These are phyloP conservation scores for Boletus pseudopeckii DNA, from an alignment of 768 basidiomycete species.

Conservation along the genomic window DNA sequence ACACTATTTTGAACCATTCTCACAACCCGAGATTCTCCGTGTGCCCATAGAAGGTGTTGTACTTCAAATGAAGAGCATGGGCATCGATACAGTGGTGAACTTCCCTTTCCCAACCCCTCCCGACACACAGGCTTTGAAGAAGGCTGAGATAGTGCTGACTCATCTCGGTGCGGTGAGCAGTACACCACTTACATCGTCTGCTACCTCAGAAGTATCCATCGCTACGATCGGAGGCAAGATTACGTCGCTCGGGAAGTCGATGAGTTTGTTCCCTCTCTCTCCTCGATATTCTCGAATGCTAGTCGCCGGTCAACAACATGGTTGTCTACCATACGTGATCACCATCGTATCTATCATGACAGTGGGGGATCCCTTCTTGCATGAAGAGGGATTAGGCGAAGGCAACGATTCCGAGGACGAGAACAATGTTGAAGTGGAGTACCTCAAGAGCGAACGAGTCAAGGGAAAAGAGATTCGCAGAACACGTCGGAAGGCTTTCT, in stretches of 20 bases:
- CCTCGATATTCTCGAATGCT: constrained; percentile 97
- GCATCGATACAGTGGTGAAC: constrained; percentile 93
- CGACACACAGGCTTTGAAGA: constrained; percentile 66
- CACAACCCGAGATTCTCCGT: constrained; percentile 87
- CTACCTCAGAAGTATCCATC: constrained; percentile 8
- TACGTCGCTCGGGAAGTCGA: constrained; percentile 85
- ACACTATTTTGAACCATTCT: constrained; percentile 84
- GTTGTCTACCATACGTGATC: constrained; percentile 88
- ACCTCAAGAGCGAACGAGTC: constrained; percentile 45
- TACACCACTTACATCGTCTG: constrained; percentile 24
- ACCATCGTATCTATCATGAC: constrained; percentile 87
- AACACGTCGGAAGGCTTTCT: constrained; percentile 71
- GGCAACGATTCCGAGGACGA: constrained; percentile 42
- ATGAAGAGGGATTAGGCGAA: constrained; percentile 63
- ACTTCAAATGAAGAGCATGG: constrained; percentile 99
- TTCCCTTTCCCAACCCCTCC: constrained; percentile 99
- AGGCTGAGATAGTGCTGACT: constrained; percentile 77
- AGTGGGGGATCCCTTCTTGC: constrained; percentile 93
- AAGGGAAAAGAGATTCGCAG: constrained; percentile 57
- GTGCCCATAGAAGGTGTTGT: constrained; percentile 97
- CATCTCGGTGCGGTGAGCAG: constrained; percentile 78
- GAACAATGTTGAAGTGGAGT: constrained; percentile 35
- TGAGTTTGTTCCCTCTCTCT: constrained; percentile 91
- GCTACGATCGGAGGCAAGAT: constrained; percentile 56
- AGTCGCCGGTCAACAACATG: constrained; percentile 80